Base-by-base conservation (phyloP, 495 filamentous ascomycete species). In the Tetracladium marchalianum region DNA sequence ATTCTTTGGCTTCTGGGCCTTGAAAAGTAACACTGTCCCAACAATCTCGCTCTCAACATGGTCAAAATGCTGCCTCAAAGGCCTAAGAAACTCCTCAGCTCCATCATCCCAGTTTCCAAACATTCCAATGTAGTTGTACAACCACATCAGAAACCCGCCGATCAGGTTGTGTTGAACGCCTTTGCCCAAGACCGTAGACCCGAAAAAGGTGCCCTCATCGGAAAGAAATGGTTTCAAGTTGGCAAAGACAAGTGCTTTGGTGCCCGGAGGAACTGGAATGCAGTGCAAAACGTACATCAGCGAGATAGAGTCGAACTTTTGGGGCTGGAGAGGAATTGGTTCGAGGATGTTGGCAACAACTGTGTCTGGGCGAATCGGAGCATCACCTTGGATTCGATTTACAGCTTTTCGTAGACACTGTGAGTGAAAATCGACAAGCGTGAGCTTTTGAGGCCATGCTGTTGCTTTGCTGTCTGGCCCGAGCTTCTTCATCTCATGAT, bases 221-320 rank as follows among this genome's bases (percentile, higher is more conserved):
- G 31, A 4, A 5, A 45, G 15, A 35, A 36, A 16, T 11, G 35
- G 9, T 19, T 35, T 45, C 43, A 45, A 18, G 13, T 45, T 35
- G 2, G 12, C 15, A 22, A 45, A 45, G 4, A 45, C 11, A 4
- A 15, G n/a, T 10, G 43, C 17, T 36, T 45, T 45, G 18, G n/a
- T 36, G 5, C 19, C 12, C 5, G 15, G 9, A 5, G 33, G 43
- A 10, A 31, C 43, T 9, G 43, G 43, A 19, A 45, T 18, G 33
- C 43, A 45, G 16, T 45, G 43, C 13, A 45, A 33, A 4, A 45
- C n/a, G 16, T 36, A 45, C 31, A 37, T 36, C 4, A 45, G 11
- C 12, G 43, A 45, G 43, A 45, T 45, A 4, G 31, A 36, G 43
- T 35, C 31, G 13, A 45, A 45, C 11, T 45, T 45, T 18, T n/a